phyloP scores from a whole-genome alignment of 106 monocot genomes.

The Alisma plantagoaquatica region DNA sequence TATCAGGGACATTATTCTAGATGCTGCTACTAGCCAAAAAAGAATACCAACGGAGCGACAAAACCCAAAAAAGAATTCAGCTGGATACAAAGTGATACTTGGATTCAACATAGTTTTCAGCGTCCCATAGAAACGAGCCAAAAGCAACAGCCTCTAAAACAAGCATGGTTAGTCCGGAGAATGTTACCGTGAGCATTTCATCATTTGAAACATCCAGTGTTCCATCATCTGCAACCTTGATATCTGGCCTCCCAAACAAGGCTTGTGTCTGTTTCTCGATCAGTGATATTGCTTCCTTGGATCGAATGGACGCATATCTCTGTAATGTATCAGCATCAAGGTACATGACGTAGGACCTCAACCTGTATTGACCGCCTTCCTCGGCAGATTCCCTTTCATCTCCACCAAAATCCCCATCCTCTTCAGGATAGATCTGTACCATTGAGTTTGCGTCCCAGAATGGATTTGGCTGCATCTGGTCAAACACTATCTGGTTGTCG shows the following conservation, averaged over 20 bases:
- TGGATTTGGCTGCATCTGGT: constrained; percentile 49
- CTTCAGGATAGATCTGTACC: constrained; percentile 70
- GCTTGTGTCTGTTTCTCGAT: constrained; percentile 98
- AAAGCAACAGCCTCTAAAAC: constrained; percentile 87
- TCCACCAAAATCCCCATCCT: constrained; percentile 24
- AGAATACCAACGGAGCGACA: no score
- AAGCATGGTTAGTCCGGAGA: constrained; percentile 52
- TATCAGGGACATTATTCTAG: no score
- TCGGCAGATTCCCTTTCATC: constrained; percentile 12
- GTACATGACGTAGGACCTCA: constrained; percentile 79
- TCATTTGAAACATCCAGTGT: constrained; percentile 49
- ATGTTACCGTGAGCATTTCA: constrained; percentile 50
- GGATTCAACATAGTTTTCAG: constrained; percentile 73
- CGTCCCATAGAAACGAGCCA: constrained; percentile 86
- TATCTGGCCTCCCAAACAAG: constrained; percentile 80
- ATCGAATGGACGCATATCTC: constrained; percentile 85
- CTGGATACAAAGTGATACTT: constrained; percentile 65
- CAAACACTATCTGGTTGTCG: constrained; percentile 26
- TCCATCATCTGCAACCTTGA: constrained; percentile 65
- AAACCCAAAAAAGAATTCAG: constrained; percentile 22
- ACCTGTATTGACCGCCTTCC: constrained; percentile 18
- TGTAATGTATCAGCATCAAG: constrained; percentile 91
- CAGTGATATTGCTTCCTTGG: constrained; percentile 65
- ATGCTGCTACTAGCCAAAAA: no score
- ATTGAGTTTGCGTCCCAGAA: constrained; percentile 86